Evolutionary conservation across 2,329 filamentous ascomycete species (phyloP).

Genomic region (Stemphylium vesicarium): DNA sequence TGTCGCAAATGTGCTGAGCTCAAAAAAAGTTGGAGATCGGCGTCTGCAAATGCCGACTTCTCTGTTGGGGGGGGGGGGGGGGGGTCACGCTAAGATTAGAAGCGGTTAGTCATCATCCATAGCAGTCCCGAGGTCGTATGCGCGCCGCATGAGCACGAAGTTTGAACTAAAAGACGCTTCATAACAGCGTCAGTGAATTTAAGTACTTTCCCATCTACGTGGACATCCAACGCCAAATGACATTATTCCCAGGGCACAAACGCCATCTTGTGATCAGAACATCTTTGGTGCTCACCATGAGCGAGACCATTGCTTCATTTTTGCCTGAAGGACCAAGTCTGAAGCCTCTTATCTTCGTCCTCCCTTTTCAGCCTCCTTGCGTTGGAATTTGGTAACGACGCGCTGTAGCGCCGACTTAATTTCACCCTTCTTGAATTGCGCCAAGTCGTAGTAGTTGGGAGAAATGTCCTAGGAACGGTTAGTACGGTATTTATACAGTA

Average conservation of each 20-base stretch:
- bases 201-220: background rate
- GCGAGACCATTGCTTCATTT: background rate
- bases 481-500: constrained; percentile 2
- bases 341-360: background rate
- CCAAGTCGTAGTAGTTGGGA: constrained; percentile 87
- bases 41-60: constrained; percentile 5
- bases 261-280: background rate
- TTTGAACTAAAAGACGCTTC: background rate
- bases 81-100: constrained; percentile 17
- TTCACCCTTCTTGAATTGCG: constrained; percentile 82
- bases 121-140: background rate
- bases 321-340: background rate
- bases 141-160: background rate
- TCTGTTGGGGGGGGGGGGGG: too few relatives aligned
- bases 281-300: background rate
- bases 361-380: constrained; percentile 53
- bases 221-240: background rate
- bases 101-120: constrained; percentile 4
- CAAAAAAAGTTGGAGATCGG: constrained; percentile 42
- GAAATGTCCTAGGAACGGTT: constrained; percentile 75
- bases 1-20: constrained; percentile 16
- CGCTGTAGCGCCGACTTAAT: constrained; percentile 71
- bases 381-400: constrained; percentile 60
- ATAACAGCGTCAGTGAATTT: background rate
- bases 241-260: background rate